Evolutionary conservation across 2,329 filamentous ascomycete genomes (phyloP).

Genomic region (Fusarium scirpi): DNA sequence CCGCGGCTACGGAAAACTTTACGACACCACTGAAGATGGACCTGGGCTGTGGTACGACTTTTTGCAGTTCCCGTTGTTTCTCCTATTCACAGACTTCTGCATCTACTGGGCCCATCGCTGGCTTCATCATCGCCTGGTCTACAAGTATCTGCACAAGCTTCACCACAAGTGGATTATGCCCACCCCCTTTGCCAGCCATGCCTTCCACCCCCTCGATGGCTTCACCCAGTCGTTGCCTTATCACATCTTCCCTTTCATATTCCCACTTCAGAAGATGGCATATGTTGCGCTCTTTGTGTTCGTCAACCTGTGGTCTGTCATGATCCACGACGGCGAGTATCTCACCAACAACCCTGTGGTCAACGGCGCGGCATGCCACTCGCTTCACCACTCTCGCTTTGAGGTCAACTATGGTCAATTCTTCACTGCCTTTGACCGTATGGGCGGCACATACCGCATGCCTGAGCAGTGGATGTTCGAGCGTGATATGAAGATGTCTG

Average conservation of each 20-base stretch:
- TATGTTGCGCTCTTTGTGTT: conserved; percentile 89
- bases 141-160: conserved; percentile 93
- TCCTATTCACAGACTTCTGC: conserved; percentile 87
- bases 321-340: conserved; percentile 97
- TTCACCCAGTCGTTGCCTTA: conserved; percentile 91
- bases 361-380: conserved; percentile 94
- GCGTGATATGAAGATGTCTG: conserved; percentile 86
- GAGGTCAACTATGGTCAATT: conserved; percentile 90
- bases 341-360: conserved; percentile 89
- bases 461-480: conserved; percentile 88
- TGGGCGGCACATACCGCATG: conserved; percentile 87
- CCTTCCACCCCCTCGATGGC: conserved; percentile 94
- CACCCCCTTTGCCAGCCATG: conserved; percentile 90
- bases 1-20: conserved; percentile 86
- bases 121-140: conserved; percentile 80
- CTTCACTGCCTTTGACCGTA: conserved; percentile 89
- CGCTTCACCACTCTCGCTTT: conserved; percentile 73
- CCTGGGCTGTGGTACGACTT: conserved; percentile 83
- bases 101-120: conserved; percentile 94
- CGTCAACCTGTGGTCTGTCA: conserved; percentile 96
- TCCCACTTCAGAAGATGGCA: conserved; percentile 91
- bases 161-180: conserved; percentile 99
- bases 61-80: conserved; percentile 87
- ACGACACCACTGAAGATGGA: conserved; percentile 81
- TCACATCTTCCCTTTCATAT: conserved; percentile 91